Conservation (phyloP, 306 rosid species). For the Dalbergia cultrata region DNA sequence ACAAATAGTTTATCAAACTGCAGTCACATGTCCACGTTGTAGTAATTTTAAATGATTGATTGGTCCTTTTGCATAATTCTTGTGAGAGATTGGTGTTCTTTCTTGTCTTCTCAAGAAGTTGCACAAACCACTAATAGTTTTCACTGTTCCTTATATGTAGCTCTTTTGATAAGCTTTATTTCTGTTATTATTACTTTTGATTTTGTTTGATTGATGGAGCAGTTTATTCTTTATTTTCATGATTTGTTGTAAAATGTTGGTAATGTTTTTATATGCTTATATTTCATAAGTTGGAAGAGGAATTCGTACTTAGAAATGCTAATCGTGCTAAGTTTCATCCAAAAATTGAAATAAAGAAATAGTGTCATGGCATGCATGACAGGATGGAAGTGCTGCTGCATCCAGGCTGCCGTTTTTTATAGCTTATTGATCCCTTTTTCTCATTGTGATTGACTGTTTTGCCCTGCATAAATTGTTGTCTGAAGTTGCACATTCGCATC, state of each 20-base stretch:
- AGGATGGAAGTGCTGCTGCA: neutral
- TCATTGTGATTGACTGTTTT: neutral
- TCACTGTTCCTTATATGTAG: conserved; percentile 11
- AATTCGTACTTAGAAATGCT: neutral
- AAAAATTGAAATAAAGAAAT: neutral
- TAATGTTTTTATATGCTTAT: neutral
- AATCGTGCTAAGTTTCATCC: neutral
- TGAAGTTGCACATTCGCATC: neutral
- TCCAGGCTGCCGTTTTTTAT: neutral
- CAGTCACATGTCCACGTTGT: neutral
- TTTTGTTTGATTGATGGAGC: neutral
- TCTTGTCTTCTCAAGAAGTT: neutral
- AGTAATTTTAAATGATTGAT: neutral
- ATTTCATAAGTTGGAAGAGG: neutral
- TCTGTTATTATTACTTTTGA: neutral
- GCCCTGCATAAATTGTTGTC: neutral
- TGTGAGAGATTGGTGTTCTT: conserved; percentile 5
- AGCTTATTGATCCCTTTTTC: conserved; percentile 19
- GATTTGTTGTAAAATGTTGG: conserved; percentile 12
- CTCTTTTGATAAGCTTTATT: neutral
- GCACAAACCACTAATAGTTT: conserved; percentile 10
- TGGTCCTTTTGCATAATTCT: conserved; percentile 3
- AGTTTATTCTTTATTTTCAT: conserved; percentile 18
- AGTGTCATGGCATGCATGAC: neutral
- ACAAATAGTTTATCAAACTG: neutral